phyloP scores from a whole-genome alignment of 352 stramenopile genomes.

The Aphanomyces invadans region DNA sequence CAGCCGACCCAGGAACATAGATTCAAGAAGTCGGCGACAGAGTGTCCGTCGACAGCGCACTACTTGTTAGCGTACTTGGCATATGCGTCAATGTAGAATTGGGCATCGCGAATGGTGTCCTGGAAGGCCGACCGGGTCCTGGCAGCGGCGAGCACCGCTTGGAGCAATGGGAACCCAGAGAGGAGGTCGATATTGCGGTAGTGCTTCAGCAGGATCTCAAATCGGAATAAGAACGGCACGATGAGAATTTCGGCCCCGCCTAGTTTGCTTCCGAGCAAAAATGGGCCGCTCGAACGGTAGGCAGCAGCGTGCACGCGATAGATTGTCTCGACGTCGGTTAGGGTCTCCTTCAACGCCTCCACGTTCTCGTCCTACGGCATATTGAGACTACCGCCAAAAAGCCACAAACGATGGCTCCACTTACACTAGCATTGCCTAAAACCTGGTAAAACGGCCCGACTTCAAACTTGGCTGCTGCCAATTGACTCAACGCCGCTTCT shows the following conservation, averaged over 20 bases:
- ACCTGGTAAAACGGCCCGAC: conserved; percentile 9
- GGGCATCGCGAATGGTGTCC: neutral
- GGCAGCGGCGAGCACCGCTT: neutral
- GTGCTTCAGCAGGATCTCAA: conserved; percentile 12
- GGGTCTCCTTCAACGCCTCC: neutral
- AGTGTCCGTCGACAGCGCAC: too few species aligned
- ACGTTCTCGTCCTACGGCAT: neutral
- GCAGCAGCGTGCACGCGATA: conserved; percentile 15
- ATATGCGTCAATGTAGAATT: conserved; percentile 15
- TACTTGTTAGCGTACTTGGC: neutral
- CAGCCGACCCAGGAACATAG: too few species aligned
- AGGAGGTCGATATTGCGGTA: conserved; percentile 7
- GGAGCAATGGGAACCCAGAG: conserved; percentile 1
- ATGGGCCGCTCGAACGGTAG: conserved; percentile 16
- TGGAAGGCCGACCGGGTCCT: neutral
- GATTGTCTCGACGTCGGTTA: conserved; percentile 15
- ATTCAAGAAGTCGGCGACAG: too few species aligned
- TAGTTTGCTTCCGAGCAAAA: conserved; percentile 18
- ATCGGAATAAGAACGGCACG: conserved; percentile 17
- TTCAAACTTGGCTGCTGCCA: conserved; percentile 11
- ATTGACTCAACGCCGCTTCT: conserved; percentile 11
- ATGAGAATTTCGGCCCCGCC: conserved; percentile 20
- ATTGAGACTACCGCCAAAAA: neutral
- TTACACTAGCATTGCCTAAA: neutral
- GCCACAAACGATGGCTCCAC: neutral